Conservation (phyloP, 129 eudicot genomes). For the Centrapalus pauciflorus region DNA sequence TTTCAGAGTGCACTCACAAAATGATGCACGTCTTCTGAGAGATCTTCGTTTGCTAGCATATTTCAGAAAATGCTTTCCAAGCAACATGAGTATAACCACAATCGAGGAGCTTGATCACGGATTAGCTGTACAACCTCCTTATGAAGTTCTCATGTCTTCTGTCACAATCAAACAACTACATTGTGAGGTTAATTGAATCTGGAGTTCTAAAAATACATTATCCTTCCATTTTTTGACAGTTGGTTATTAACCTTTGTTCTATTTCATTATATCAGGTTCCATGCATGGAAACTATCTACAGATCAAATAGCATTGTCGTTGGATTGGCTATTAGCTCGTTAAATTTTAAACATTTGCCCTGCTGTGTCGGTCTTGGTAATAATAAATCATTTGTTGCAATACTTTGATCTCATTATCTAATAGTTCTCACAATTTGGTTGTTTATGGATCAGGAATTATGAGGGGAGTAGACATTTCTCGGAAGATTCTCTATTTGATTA, state of each 20-base stretch:
- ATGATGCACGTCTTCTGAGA: slow-evolving; percentile 50
- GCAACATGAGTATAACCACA: slow-evolving; percentile 37
- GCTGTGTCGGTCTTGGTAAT: slow-evolving; percentile 80
- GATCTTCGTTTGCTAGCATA: slow-evolving; percentile 65
- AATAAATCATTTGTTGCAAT: neutral
- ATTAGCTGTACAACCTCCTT: slow-evolving; percentile 64
- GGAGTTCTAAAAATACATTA: neutral
- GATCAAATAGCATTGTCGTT: slow-evolving; percentile 53
- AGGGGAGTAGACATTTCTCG: slow-evolving; percentile 51
- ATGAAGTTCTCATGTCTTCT: slow-evolving; percentile 46
- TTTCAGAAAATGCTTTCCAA: slow-evolving; percentile 67
- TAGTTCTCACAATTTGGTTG: neutral
- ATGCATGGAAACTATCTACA: slow-evolving; percentile 45
- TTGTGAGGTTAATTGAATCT: slow-evolving; percentile 40
- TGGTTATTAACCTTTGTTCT: too few species aligned
- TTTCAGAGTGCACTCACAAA: slow-evolving; percentile 46
- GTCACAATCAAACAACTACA: slow-evolving; percentile 62
- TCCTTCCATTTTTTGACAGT: neutral
- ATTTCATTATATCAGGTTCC: slow-evolving; percentile 44
- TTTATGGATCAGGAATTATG: slow-evolving; percentile 47
- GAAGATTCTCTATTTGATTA: slow-evolving; percentile 41
- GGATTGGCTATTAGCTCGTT: slow-evolving; percentile 60
- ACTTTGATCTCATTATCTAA: neutral
- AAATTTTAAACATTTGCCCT: slow-evolving; percentile 36
- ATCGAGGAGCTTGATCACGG: slow-evolving; percentile 60